Evolutionary conservation across 78 protist species (phyloP).

Genomic region (Dictyostelium firmibasis): DNA sequence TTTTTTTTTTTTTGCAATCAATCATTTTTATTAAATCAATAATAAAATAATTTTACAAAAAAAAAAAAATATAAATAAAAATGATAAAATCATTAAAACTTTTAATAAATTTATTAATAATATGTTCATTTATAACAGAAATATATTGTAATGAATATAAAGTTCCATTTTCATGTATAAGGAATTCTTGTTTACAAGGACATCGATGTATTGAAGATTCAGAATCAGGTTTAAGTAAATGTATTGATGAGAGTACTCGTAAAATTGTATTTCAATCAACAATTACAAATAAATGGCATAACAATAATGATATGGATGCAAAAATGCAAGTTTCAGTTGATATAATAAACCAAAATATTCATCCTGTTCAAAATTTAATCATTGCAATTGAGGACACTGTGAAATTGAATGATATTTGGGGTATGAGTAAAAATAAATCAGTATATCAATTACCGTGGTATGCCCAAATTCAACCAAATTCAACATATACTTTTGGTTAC

Average conservation of each 20-base stretch:
- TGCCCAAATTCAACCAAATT: background rate
- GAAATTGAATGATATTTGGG: background rate
- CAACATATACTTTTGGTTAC: background rate
- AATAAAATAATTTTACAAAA: background rate
- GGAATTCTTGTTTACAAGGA: background rate
- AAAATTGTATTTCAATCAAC: background rate
- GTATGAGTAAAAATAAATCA: background rate
- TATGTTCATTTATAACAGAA: background rate
- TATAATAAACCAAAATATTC: background rate
- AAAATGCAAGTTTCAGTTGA: background rate
- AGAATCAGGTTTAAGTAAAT: background rate
- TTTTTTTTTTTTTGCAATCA: background rate
- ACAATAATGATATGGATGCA: background rate
- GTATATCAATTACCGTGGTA: background rate
- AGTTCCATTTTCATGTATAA: background rate
- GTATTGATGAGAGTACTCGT: background rate
- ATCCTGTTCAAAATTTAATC: background rate
- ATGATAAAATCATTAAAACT: background rate
- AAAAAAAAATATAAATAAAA: background rate
- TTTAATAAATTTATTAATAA: background rate
- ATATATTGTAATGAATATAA: background rate
- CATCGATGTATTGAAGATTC: background rate
- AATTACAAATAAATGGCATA: background rate
- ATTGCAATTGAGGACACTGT: background rate
- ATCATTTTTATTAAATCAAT: background rate